Evolutionary conservation across 495 filamentous ascomycete species (phyloP), one percentile per base, ranked within the genome.

Genomic region (Echria macrotheca): DNA sequence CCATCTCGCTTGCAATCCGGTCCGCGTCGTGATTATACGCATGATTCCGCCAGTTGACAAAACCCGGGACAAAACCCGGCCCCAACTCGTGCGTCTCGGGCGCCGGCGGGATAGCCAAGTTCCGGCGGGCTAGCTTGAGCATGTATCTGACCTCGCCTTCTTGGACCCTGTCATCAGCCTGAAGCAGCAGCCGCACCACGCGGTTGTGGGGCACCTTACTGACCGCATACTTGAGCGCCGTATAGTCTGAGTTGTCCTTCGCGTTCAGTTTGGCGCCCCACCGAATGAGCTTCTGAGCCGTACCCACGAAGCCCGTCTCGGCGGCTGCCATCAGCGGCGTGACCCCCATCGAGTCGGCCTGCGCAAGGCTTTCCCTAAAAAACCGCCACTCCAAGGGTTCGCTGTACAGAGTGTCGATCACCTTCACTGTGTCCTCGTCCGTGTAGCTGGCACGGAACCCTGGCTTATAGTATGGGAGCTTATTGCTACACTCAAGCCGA

Each of bases 271-370:
- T 31, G 0, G 57, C 57, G 1, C 50, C 44, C 1, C 38, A 47
- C 18, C 39, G 4, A 8, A 60, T 39, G 9, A 60, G 32, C 38
- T 45, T 14, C 1, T 10, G 31, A 6, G 41, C 53, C 0, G 50
- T 47, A 8, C 36, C 9, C 0, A 17, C 5, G 4, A 56, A 54
- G 3, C 57, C 57, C 5, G 17, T 22, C 28, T 53, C 53, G 0
- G 57, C 57, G 0, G 57, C 57, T 0, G 48, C 44, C 57, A 60
- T 60, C 11, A 60, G 44, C n/a, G 57, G 57, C 2, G 57, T 56
- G 1, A 52, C 29, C 14, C 57, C 57, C n/a, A 12, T 29, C 15
- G 47, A 49, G 33, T 54, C 53, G 14, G 44, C 26, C 22, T 31
- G 26, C 0, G 21, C 24, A n/a, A 56, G 10, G 15, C 26, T 43